Evolutionary conservation across 225 moss, liverwort and hornwort genomes (phyloP).

Genomic region (Antitrichia curtipendula): DNA sequence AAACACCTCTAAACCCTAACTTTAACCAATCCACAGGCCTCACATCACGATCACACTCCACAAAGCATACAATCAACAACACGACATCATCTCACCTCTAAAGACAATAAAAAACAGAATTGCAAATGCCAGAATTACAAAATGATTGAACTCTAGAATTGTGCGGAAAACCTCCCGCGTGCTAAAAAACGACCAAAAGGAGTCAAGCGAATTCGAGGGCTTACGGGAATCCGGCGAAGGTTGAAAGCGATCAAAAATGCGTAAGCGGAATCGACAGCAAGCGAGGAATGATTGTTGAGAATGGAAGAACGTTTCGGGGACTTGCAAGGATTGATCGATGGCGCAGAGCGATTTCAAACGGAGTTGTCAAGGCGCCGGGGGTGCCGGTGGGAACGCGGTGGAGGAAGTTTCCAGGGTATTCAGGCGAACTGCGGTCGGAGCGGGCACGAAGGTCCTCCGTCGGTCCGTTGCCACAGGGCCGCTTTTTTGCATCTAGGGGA

Average conservation of each 20-base stretch:
- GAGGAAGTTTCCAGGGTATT: neutral
- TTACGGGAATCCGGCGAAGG: neutral
- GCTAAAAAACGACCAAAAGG: neutral
- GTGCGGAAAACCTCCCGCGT: neutral
- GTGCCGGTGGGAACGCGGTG: neutral
- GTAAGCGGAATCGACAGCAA: neutral
- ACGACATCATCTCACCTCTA: neutral
- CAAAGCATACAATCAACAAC: neutral
- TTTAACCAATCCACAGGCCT: neutral
- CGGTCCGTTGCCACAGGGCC: neutral
- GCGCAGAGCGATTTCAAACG: neutral
- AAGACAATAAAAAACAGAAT: neutral
- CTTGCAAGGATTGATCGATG: neutral
- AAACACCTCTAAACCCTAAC: slow-evolving; percentile 16
- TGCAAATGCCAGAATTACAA: neutral
- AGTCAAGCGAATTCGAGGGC: neutral
- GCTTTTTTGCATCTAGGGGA: accelerated
- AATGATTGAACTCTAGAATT: neutral
- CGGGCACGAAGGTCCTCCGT: neutral
- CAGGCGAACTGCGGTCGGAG: neutral
- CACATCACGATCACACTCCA: neutral
- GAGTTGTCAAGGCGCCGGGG: neutral
- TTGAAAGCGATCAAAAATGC: neutral
- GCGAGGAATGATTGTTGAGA: neutral
- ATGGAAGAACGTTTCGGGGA: neutral